Evolutionary conservation across 345 rosid species (phyloP).

Genomic region (Murraya koenigii): DNA sequence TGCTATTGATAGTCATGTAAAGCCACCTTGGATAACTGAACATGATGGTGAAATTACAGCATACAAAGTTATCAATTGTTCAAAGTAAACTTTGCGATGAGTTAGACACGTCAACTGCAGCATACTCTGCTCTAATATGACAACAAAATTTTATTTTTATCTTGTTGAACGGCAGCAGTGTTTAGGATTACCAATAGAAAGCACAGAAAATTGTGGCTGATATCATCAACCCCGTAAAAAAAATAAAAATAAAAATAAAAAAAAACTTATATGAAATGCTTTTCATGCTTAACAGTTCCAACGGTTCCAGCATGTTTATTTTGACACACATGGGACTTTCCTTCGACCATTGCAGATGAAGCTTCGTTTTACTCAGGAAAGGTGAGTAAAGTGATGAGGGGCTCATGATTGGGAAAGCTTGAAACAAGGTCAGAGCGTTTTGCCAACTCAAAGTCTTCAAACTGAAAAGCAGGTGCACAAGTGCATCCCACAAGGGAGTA

Average conservation of each 20-base stretch:
- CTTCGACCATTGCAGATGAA: not conserved
- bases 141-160: not conserved
- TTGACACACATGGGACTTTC: not conserved
- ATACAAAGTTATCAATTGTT: no score
- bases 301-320: not conserved
- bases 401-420: conserved; percentile 49
- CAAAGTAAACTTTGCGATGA: no score
- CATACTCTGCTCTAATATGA: not conserved
- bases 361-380: conserved; percentile 31
- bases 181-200: no score
- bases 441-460: conserved; percentile 77
- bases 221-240: not conserved
- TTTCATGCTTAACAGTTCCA: not conserved
- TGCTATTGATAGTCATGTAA: not conserved
- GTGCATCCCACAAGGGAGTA: conserved; percentile 90
- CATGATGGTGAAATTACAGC: no score
- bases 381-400: conserved; percentile 58
- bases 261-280: no score
- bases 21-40: not conserved
- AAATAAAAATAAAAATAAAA: no score
- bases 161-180: not conserved
- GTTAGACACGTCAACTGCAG: not conserved
- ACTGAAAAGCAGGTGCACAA: conserved; percentile 93
- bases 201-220: not conserved
- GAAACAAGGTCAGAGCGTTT: conserved; percentile 61